Evolutionary conservation across 306 rosid genomes (phyloP), one percentile per base, ranked within the genome.

Genomic region (Acacia confusa): DNA sequence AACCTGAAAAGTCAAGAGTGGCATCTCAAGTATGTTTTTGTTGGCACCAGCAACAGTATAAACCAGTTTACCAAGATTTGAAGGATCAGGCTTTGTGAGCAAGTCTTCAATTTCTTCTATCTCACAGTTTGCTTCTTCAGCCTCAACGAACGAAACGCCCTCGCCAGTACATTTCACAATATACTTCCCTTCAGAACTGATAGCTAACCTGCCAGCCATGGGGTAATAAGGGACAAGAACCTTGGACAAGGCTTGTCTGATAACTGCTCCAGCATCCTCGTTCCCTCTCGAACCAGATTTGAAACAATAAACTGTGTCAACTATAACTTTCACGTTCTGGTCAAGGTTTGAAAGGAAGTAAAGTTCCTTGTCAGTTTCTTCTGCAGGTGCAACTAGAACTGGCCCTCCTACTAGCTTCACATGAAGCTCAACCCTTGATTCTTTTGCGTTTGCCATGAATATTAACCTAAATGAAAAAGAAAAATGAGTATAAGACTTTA

Each of bases 61-160:
- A 69, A 89, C 91, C 25, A 95, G 86, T 87, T 92, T 88, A 20
- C 91, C 91, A 61, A 92, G 93, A 72, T 79, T 80, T 6, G 76
- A 44, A 25, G 96, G 94, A 53, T 93, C 89, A 10, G 96, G 92
- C 83, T 86, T 87, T 15, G 90, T 84, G 38, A 34, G 7, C 25
- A 77, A 78, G 66, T 89, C 90, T 7, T 91, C 92, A 0, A 89
- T 50, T 67, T 89, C 83, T 7, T 90, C 83, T 34, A 93, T 86
- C 6, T 48, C 17, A 41, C 89, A 86, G 75, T 91, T 81, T 6
- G 97, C 97, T 88, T 93, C 91, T 34, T 34, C 38, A 27, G 97
- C 99, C 75, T 90, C 98, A 73, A 95, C 93, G 61, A 95, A 95
- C 0, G 89, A 80, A 0, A 93, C 98, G 55, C 99, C 99, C 28